phyloP scores from a whole-genome alignment of 2,329 filamentous ascomycete species.

The Colletotrichum sp. region DNA sequence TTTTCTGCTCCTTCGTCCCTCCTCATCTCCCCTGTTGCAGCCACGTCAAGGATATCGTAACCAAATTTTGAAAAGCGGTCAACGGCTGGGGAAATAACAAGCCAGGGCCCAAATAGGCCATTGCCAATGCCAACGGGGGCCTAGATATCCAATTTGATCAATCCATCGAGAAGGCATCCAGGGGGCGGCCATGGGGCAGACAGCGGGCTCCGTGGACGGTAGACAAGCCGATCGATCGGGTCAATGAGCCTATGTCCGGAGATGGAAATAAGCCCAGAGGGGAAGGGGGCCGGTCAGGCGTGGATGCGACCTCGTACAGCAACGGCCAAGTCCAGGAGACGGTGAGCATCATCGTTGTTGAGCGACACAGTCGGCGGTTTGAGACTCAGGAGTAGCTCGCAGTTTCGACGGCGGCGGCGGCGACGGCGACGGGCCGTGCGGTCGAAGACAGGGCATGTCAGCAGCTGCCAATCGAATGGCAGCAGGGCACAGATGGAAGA shows the following conservation, averaged over 20 bases:
- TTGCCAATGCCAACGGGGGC: not conserved
- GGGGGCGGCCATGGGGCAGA: not conserved
- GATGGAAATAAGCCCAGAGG: constrained; percentile 4
- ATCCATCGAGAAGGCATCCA: not conserved
- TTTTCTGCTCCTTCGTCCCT: constrained; percentile 2
- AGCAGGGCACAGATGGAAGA: not conserved
- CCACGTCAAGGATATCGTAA: constrained; percentile 6
- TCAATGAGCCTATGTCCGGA: constrained; percentile 5
- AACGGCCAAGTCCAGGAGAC: not conserved
- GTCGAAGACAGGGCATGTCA: not conserved
- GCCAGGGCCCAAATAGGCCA: not conserved
- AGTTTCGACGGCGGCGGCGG: not conserved
- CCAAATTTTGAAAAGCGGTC: constrained; percentile 2
- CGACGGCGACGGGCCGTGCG: not conserved
- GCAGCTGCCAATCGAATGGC: not conserved
- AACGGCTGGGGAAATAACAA: not conserved
- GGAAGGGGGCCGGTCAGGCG: not conserved
- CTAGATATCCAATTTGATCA: not conserved
- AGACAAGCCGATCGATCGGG: constrained; percentile 15
- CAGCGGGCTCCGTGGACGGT: not conserved
- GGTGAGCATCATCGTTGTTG: not conserved
- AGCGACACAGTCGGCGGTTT: constrained; percentile 9
- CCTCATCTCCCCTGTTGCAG: constrained; percentile 11
- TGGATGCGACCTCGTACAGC: not conserved
- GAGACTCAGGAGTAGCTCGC: constrained; percentile 16